Conservation (phyloP, 2,329 filamentous ascomycete species). For the Chrysoporthe austroafricana region DNA sequence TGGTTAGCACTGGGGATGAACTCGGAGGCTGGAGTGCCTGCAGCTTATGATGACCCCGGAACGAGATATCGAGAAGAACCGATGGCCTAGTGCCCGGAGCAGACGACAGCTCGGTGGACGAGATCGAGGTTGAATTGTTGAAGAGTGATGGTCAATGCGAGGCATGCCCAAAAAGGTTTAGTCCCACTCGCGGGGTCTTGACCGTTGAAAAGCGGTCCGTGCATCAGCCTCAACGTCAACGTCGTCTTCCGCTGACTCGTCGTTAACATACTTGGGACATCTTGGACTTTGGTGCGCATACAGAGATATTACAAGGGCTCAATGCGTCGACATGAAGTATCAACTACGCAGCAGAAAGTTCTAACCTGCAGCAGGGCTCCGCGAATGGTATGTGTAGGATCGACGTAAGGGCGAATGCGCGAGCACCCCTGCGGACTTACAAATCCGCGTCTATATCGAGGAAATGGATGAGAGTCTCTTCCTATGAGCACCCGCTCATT, state of each 20-base stretch:
- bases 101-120: not conserved
- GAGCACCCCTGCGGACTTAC: not conserved
- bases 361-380: not conserved
- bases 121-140: not conserved
- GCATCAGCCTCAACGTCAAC: not conserved
- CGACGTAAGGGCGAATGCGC: not conserved
- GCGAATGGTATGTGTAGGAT: not conserved
- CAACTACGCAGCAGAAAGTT: not conserved
- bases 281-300: not conserved
- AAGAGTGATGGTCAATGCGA: not conserved
- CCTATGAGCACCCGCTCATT: not conserved
- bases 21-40: not conserved
- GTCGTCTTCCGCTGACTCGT: not conserved
- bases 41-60: not conserved
- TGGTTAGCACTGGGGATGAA: no score
- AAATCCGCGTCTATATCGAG: not conserved
- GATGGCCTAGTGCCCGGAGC: not conserved
- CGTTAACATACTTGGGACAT: not conserved
- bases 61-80: not conserved
- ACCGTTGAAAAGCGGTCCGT: not conserved
- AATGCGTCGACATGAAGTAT: not conserved
- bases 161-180: not conserved
- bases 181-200: not conserved
- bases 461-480: not conserved
- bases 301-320: not conserved